phyloP scores from a whole-genome alignment of 805 yeast species.

The Yarrowia sp. region DNA sequence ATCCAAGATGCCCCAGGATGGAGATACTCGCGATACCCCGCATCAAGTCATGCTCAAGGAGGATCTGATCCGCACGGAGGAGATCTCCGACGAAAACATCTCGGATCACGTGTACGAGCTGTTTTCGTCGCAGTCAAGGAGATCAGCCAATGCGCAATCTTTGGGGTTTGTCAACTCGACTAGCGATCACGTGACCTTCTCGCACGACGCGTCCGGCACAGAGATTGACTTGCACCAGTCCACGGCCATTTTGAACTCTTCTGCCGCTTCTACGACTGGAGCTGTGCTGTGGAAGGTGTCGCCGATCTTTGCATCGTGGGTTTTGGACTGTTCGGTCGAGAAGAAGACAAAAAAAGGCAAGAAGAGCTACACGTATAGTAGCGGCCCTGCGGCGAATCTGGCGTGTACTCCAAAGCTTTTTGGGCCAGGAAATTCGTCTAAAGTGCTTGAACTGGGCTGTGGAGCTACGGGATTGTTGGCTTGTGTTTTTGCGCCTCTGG shows the following conservation, averaged over 20 bases:
- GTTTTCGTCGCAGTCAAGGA: background rate
- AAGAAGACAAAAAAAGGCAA: background rate
- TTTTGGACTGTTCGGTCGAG: slow-evolving; percentile 34
- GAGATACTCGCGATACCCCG: background rate
- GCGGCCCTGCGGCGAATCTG: background rate
- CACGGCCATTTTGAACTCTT: slow-evolving; percentile 15
- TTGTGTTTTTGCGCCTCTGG: slow-evolving; percentile 40
- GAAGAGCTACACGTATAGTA: slow-evolving; percentile 7
- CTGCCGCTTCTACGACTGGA: slow-evolving; percentile 50
- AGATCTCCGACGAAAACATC: background rate
- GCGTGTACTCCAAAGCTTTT: slow-evolving; percentile 9
- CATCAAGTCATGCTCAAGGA: background rate
- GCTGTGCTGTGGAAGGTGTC: slow-evolving; percentile 61
- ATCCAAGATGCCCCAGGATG: slow-evolving; percentile 24
- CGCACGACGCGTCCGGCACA: slow-evolving; percentile 9
- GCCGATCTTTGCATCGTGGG: slow-evolving; percentile 53
- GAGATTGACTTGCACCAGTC: background rate
- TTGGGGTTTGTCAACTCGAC: slow-evolving; percentile 5
- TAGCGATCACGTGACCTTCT: slow-evolving; percentile 3
- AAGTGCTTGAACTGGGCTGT: slow-evolving; percentile 57
- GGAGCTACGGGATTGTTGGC: slow-evolving; percentile 58
- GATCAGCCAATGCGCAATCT: background rate
- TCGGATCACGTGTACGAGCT: slow-evolving; percentile 18
- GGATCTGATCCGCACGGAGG: slow-evolving; percentile 9
- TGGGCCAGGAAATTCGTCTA: slow-evolving; percentile 31